Evolutionary conservation across 139 green algal genomes (phyloP), one percentile per base, ranked within the genome.

Genomic region (Bryopsis sp.): DNA sequence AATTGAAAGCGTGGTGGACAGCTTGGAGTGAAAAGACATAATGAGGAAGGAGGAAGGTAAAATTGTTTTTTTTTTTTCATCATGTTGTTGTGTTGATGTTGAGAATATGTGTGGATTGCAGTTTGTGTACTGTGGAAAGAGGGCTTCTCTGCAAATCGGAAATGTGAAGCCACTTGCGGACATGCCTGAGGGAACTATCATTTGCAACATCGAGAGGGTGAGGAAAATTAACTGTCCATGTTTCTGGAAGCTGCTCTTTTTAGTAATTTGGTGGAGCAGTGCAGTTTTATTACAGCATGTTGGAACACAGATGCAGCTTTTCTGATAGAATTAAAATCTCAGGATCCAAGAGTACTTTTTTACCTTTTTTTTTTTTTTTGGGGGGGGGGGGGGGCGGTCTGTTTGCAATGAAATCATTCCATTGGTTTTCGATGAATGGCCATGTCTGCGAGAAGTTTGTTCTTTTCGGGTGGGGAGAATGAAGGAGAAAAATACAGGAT

Each of bases 111-210:
- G 24, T 54, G 65, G 11, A 54, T 6, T 76, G 57, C 78, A 93
- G 89, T 98, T 96, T 80, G 68, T 99, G 57, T 99, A 98, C 82
- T 90, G 78, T 71, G 95, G 95, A 73, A 95, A 95, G 84, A 97
- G 96, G 83, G 95, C 95, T 19, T 78, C 78, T 48, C 85, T 99
- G 47, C 81, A 79, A 43, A 91, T 99, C 71, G 95, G 95, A 78
- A 99, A 99, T 83, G 84, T 97, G 7, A 92, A 96, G 87, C 93
- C 94, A 37, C 75, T 99, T 70, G 87, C 87, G 48, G 81, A 90
- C 64, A 96, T 99, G 93, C 95, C 95, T 58, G 95, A 99, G 84
- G 95, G 95, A 83, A 94, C 92, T 79, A 90, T 99, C 74, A 78
- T 96, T 39, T 98, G 94, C 93, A 99, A 99, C 81, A 80, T 99